Evolutionary conservation across 2,329 filamentous ascomycete species (phyloP), one percentile per base, ranked within the genome.

Genomic region (Acrodontium crateriforme): DNA sequence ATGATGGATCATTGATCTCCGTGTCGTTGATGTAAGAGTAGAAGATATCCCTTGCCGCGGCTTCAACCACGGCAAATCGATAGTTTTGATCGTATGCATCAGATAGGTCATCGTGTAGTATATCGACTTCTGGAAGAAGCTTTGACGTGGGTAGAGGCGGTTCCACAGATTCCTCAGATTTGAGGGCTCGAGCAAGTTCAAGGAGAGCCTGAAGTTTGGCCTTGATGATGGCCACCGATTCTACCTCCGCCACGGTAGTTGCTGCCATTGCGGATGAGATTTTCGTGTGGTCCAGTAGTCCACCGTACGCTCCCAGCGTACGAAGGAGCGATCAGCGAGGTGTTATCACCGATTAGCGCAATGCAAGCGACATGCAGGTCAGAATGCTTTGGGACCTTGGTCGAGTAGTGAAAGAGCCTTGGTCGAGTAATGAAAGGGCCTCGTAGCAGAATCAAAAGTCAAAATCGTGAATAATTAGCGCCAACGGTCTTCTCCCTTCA

Each of bases 41-140:
- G 56, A 95, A 91, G 25, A 79, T 69, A 42, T 78, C 72, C 44
- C 83, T 75, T 27, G 78, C 79, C 8, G 83, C 84, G 11, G 78
- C 84, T 54, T 95, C 89, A 25, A 93, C 71, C 13, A 80, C 67
- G 18, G 76, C 73, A 49, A 73, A 43, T 18, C 39, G 36, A 30
- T 48, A 47, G 13, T 29, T 25, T 12, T 45, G 45, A 13, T 49
- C 43, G 31, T 42, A 39, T 7, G 32, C 24, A 15, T 30, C 37
- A 13, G 43, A 40, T 9, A 53, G 28, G 16, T 41, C 45, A 12
- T 45, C 39, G 17, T 46, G 37, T 6, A 54, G 35, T 5, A 27
- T 30, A 16, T 40, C 39, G 3, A 49, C 36, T 6, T 40, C 40
- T 8, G 36, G 35, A 9, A 48, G 39, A 19, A 65, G 42, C 24